Evolutionary conservation across 306 rosid species (phyloP).

Genomic region (Sesbania bispinosa): DNA sequence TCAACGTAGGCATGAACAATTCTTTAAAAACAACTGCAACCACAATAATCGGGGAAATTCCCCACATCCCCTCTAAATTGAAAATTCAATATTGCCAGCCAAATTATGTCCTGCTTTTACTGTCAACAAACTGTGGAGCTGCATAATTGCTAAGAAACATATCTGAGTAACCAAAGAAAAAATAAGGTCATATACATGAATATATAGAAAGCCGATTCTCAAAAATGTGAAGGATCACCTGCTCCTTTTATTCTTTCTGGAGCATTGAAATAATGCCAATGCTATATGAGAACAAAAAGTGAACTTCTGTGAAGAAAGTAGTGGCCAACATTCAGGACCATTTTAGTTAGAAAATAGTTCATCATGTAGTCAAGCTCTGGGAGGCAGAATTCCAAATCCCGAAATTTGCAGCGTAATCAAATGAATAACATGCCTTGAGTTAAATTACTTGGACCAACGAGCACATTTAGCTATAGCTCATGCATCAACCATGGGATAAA

Average conservation of each 20-base stretch:
- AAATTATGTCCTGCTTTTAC: neutral
- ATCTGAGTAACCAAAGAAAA: neutral
- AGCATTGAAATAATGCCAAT: conserved; percentile 32
- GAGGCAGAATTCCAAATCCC: conserved; percentile 40
- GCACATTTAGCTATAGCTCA: conserved; percentile 24
- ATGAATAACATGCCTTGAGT: conserved; percentile 49
- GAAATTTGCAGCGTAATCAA: conserved; percentile 48
- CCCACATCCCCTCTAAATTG: neutral
- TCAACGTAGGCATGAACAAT: neutral
- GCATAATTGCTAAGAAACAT: neutral
- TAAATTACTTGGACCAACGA: conserved; percentile 23
- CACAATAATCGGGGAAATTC: neutral
- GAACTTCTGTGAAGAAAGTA: conserved; percentile 22
- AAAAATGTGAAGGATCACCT: conserved; percentile 29
- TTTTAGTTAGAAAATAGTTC: conserved; percentile 28
- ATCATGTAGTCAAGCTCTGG: conserved; percentile 36
- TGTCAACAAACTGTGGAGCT: neutral
- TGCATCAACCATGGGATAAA: conserved; percentile 49
- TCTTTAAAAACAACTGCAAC: neutral
- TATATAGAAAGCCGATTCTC: conserved; percentile 2
- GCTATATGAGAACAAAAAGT: conserved; percentile 23
- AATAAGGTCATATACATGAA: conserved; percentile 23
- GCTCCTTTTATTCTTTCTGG: conserved; percentile 30
- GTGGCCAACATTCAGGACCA: conserved; percentile 23
- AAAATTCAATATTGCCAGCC: neutral